Base-by-base conservation (phyloP, 1,139 yeast species). In the Hyphopichia khmerensis region DNA sequence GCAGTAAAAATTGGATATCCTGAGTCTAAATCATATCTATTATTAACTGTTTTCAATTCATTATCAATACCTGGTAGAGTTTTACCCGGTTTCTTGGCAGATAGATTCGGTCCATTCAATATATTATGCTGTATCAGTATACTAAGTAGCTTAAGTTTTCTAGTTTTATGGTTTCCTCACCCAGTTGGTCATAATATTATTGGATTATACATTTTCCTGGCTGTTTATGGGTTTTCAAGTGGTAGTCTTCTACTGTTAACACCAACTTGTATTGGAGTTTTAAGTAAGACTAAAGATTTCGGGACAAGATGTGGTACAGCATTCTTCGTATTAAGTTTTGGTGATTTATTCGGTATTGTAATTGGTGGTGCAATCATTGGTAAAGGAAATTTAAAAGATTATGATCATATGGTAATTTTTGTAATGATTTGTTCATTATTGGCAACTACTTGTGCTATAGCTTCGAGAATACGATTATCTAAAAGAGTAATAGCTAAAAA, bases 331-430 rank as follows among this genome's bases (percentile, higher is more conserved):
- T 57, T 65, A 40, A 59, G 69, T 44, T 53, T 60, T 45, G 67
- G 69, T 16, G 65, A 67, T 44, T 57, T 67, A 36, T 46, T 64
- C 23, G 71, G 71, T 0, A 59, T 67, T 14, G 71, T 71, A 1
- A 56, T 67, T 42, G 71, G 69, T 6, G 70, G 72, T 1, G 71
- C 70, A 16, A 64, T 67, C 19, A 59, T 61, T 3, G 57, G 52
- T 14, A 33, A 48, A 21, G 53, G 54, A 5, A 44, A 56, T 4
- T 39, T 44, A 16, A 46, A 48, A 16, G 49, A 57, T 19, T 65
- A 48, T 41, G 65, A 65, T 38, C 47, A 64, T 43, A 49, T 65
- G 52, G 69, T 64, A 8, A 50, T 60, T 4, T 64, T 65, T 45
- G 57, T 64, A 15, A 57, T 64, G 3, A 48, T 53, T 8, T 48